A percentile compares a stretch with the other conserved stretches of the same genome.
phyloP scores from a whole-genome alignment of 441 rosid species.

The Iberis amara region DNA sequence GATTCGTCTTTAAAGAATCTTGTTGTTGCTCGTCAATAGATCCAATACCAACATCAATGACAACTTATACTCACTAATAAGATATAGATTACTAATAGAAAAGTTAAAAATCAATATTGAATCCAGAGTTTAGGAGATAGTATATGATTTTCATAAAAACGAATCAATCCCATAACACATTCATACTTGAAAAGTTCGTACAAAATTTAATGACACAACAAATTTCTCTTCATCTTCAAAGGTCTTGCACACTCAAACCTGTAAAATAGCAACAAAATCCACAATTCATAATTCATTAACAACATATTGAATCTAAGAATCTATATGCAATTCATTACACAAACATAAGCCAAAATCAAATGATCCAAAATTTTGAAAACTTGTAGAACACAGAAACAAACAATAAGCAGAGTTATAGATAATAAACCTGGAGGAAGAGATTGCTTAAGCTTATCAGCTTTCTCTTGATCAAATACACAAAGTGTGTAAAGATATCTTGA shows the following conservation, averaged over 20 bases:
- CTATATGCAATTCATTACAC: not conserved
- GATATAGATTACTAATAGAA: no score
- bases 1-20: no score
- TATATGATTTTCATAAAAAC: no score
- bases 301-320: not conserved
- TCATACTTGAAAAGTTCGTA: conserved; percentile 8
- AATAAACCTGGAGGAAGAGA: conserved; percentile 70
- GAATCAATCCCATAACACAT: conserved; percentile 11
- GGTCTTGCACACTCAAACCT: conserved; percentile 60
- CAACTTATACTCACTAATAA: no score
- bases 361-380: not conserved
- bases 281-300: not conserved
- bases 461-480: conserved; percentile 60
- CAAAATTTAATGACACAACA: not conserved
- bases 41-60: no score
- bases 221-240: conserved; percentile 33
- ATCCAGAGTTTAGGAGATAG: no score
- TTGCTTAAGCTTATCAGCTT: conserved; percentile 80
- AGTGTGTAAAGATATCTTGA: conserved; percentile 74
- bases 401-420: no score
- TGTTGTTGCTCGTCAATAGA: no score
- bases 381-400: no score
- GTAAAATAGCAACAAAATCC: conserved; percentile 8
- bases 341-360: not conserved
- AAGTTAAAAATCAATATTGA: no score